Evolutionary conservation across 805 yeast species (phyloP), one percentile per base, ranked within the genome.

Genomic region (Saturnispora quitensis): DNA sequence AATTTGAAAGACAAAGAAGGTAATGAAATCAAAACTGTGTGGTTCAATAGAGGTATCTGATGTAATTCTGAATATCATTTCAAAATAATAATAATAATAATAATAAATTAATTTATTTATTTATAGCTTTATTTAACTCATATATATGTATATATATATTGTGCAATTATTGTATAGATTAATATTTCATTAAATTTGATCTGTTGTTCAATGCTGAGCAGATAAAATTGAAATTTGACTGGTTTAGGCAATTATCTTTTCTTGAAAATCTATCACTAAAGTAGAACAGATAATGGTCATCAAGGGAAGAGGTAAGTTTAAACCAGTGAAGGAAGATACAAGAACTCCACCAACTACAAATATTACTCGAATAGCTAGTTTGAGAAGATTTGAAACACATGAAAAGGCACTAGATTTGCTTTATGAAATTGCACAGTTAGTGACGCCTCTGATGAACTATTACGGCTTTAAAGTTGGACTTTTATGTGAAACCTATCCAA

Each of bases 31-130:
- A 68, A 70, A 28, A 67, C 72, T 10, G 89, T 91, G 22, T 84
- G 84, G 72, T 93, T 93, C 70, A 93, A 93, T 70, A 81, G 99
- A 68, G 99, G 99, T 58, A 89, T 93, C 61, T 91, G 77, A 68
- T 36, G 13, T 34, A 34, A 18, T 18, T 44, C 47, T 3, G 8
- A 38, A 9, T 20, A 18, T 5, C 13, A 9, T 38, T 38, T 38
- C 28, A 25, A 25, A 25, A 22, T 22, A 22, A 17, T 36, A 9
- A 6, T 35, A 6, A 18, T 38, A 7, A 18, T 20, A 38, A 9
- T 10, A 35, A n/a, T 18, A 20, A 38, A 18, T 18, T 9, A 8
- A 38, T 10, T 15, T n/a, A 7, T 38, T 18, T 20, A 18, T 9
- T 38, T 4, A 18, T 12, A 18, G 15, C 22, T 5, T 8, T 18